phyloP scores from a whole-genome alignment of 345 rosid genomes.

The Orychophragmus violaceus region DNA sequence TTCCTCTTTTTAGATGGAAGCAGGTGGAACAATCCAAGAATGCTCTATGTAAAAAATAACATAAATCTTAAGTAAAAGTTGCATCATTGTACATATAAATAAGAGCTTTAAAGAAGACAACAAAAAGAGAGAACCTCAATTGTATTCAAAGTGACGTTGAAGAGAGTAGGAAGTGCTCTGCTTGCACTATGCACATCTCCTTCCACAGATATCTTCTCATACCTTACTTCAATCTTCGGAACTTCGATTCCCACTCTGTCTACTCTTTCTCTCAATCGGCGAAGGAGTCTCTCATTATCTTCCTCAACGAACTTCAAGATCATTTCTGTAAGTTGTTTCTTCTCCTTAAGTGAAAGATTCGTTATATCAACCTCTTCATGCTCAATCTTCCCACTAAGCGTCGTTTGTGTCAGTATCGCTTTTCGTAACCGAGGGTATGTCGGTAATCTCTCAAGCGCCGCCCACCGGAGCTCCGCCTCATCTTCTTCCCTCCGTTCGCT shows the following conservation, averaged over 20 bases:
- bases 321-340: slow-evolving; percentile 54
- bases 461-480: slow-evolving; percentile 86
- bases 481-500: slow-evolving; percentile 44
- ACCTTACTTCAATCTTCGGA: no score
- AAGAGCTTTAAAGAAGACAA: no score
- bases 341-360: slow-evolving; percentile 48
- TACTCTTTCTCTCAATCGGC: slow-evolving; percentile 50
- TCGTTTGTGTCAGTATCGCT: slow-evolving; percentile 53
- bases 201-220: slow-evolving; percentile 48
- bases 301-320: slow-evolving; percentile 62
- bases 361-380: slow-evolving; percentile 51
- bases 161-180: slow-evolving; percentile 88
- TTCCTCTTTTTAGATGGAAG: slow-evolving; percentile 64
- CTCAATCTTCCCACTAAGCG: slow-evolving; percentile 43
- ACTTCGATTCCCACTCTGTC: slow-evolving; percentile 81
- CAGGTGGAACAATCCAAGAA: slow-evolving; percentile 49
- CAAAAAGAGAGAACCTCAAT: slow-evolving; percentile 42
- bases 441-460: slow-evolving; percentile 86
- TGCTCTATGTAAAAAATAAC: slow-evolving; percentile 32
- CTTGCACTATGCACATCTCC: slow-evolving; percentile 74
- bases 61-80: no score
- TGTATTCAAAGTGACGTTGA: no score
- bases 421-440: slow-evolving; percentile 65
- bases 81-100: no score
- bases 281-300: slow-evolving; percentile 66